phyloP scores from a whole-genome alignment of 306 rosid species.

The Trifolium fragiferum region DNA sequence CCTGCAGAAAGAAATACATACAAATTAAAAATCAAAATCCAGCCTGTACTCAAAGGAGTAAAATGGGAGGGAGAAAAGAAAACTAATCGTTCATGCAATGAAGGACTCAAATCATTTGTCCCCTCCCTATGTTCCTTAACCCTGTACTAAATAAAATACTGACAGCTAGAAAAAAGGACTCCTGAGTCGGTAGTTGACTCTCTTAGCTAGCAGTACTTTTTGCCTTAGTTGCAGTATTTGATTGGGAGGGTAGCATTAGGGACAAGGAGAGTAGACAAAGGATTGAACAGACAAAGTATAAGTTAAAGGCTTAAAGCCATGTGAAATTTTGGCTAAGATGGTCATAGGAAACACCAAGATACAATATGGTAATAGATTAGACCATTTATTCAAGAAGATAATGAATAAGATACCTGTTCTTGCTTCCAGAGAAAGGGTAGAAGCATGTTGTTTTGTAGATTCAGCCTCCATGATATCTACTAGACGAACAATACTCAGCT shows the following conservation, averaged over 20 bases:
- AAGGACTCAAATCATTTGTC: conserved; percentile 9
- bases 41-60: not conserved
- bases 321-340: conserved; percentile 38
- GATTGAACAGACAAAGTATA: conserved; percentile 25
- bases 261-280: conserved; percentile 22
- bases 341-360: conserved; percentile 28
- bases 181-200: conserved; percentile 9
- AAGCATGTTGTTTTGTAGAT: conserved; percentile 54
- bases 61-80: not conserved
- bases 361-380: conserved; percentile 9
- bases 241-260: not conserved
- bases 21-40: conserved; percentile 29
- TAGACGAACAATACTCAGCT: conserved; percentile 47
- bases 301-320: conserved; percentile 12
- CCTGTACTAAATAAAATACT: conserved; percentile 8
- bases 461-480: conserved; percentile 61
- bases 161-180: conserved; percentile 22
- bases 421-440: conserved; percentile 63
- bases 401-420: conserved; percentile 54
- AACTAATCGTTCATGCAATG: conserved; percentile 10
- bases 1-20: conserved; percentile 54
- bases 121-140: conserved; percentile 8
- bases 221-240: conserved; percentile 24
- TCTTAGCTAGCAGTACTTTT: conserved; percentile 29
- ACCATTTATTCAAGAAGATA: conserved; percentile 28